These are phyloP conservation scores for Pistacia vera DNA, from an alignment of 345 rosid species.

Conservation along the genomic window DNA sequence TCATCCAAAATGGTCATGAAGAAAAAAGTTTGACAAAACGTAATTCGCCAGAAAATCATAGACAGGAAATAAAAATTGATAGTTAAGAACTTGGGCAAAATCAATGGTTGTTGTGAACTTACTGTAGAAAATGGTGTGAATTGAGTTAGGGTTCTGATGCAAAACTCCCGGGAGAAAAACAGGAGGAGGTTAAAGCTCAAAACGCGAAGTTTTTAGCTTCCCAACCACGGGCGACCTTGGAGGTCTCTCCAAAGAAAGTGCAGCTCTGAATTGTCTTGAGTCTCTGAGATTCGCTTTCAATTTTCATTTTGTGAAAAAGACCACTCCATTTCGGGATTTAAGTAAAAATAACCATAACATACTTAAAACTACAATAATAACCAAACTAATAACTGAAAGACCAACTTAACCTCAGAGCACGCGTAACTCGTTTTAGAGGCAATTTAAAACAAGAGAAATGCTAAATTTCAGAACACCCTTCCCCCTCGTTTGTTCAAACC, in stretches of 20 bases:
- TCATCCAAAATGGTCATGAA: neutral
- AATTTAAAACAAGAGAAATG: no score
- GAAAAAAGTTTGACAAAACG: neutral
- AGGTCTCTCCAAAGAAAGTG: neutral
- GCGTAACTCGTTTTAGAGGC: no score
- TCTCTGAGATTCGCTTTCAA: neutral
- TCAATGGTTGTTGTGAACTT: neutral
- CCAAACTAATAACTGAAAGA: no score
- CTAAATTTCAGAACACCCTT: no score
- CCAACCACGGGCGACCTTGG: neutral
- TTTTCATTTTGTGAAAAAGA: neutral
- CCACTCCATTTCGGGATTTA: no score
- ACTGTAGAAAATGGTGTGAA: neutral
- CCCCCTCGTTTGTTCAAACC: no score
- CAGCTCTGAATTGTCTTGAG: neutral
- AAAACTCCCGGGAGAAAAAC: neutral
- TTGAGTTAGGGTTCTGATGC: neutral
- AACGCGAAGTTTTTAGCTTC: neutral
- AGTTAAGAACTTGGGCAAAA: no score
- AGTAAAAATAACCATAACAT: no score
- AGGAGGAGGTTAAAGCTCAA: neutral
- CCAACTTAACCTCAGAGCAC: no score
- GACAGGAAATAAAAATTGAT: neutral
- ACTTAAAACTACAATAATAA: no score
- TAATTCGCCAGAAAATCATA: neutral